phyloP scores from a whole-genome alignment of 2,329 filamentous ascomycete species.

The Pseudogymnoascus sp. region DNA sequence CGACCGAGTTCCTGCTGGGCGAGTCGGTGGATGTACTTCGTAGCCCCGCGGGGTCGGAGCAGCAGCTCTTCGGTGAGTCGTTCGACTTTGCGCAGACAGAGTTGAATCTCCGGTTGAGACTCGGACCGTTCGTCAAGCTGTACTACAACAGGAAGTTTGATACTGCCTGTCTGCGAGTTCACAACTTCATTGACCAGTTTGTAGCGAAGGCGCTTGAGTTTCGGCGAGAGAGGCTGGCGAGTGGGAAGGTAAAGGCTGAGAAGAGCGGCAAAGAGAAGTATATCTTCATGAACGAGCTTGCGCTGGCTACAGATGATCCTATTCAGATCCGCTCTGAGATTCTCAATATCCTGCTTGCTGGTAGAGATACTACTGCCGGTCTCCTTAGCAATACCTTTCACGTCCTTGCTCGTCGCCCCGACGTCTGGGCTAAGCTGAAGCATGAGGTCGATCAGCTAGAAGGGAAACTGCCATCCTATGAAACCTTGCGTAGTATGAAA shows the following conservation, averaged over 20 bases:
- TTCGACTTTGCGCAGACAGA: constrained; percentile 31
- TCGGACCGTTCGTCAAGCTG: constrained; percentile 33
- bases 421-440: constrained; percentile 37
- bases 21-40: constrained; percentile 39
- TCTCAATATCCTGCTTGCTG: constrained; percentile 48
- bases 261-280: neutral
- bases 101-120: neutral
- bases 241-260: neutral
- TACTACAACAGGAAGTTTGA: constrained; percentile 27
- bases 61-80: constrained; percentile 35
- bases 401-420: constrained; percentile 34
- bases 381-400: constrained; percentile 43
- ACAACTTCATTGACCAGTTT: constrained; percentile 13
- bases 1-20: constrained; percentile 46
- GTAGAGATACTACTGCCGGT: constrained; percentile 50
- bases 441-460: constrained; percentile 24
- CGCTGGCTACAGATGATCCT: constrained; percentile 39
- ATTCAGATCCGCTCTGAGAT: constrained; percentile 40
- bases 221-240: neutral
- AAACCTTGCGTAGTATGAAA: constrained; percentile 22
- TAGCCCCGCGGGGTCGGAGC: neutral
- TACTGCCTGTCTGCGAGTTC: constrained; percentile 14
- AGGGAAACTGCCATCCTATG: constrained; percentile 20
- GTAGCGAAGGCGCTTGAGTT: constrained; percentile 12
- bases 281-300: constrained; percentile 42